Base-by-base conservation (phyloP, 2,329 filamentous ascomycete species). In the Chrysosporium keratinophilum region DNA sequence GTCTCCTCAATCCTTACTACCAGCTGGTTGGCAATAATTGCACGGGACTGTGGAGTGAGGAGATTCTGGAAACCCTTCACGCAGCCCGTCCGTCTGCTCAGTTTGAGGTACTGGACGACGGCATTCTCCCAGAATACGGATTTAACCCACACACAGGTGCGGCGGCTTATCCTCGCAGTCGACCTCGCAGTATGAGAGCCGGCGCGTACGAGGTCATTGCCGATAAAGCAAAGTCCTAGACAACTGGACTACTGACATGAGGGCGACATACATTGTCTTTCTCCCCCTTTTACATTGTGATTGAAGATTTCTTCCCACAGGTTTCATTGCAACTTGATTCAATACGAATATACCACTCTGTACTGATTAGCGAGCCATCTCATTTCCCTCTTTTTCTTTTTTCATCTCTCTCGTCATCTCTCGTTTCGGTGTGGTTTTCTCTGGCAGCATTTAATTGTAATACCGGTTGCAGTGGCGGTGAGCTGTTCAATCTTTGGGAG, bases 1-100 rank as follows among this genome's bases (percentile, higher is more conserved):
- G 84, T 2, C 78, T 82, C 1, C 70, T 88, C 3, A 88, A 88
- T 61, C 85, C 85, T 0, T 87, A 83, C 63, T 89, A 88, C 64
- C 71, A 84, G 54, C 69, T 88, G 41, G 71, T 76, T 34, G 73
- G 81, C 45, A 78, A 78, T 37, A 69, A 74, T 61, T 85, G 82
- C 61, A 82, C 79, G 1, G 85, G 85, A 4, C 77, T 89, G 1
- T 89, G 85, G 85, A 88, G 81, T 63, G 79, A 84, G 7, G 66
- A 71, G 6, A 87, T 88, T 44, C 70, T 88, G 9, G 71, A 77
- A 20, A 76, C 80, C 54, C 75, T 89, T 51, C 73, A 75, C 33
- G 71, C 74, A 37, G 76, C 79, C 11, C 77, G 84, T 5, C 83
- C 84, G 0, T 66, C 71, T 1, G 77, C 77, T 2, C 69, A 71